Evolutionary conservation across 805 yeast genomes (phyloP), one percentile per base, ranked within the genome.

Genomic region (Starmerella bombicola): DNA sequence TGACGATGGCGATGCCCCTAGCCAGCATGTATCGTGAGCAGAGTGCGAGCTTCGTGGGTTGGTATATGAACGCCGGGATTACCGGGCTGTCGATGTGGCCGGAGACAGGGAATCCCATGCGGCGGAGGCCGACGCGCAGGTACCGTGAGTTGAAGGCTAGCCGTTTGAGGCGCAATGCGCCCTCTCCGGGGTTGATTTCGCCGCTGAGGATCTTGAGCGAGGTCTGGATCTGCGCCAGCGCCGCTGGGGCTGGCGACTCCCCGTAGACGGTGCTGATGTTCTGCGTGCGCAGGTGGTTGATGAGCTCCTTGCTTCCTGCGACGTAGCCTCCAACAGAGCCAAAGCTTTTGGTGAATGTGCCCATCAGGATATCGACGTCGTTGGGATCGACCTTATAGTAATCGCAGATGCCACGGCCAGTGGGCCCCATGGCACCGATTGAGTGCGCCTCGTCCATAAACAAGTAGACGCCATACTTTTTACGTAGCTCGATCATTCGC

Each of bases 281-380:
- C 53, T 74, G 78, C 30, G 80, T 53, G 62, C 86, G 74, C 47
- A 91, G 65, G 53, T 78, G 72, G 53, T 84, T 86, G 37, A 88
- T 78, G 24, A 83, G 63, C 35, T 61, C 64, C 55, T 75, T 70
- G 48, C 69, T 69, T 34, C 80, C 93, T n/a, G 95, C 88, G 48
- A 91, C 66, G 59, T 91, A 91, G 35, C 98, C 99, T 56, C 99
- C 99, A 31, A 97, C 84, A 15, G 98, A 97, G 59, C 99, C 98
- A 60, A 91, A 91, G 1, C 95, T 83, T 63, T 91, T 91, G 38
- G 98, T 93, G 43, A 91, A 73, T 6, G 99, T 91, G 37, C 99
- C 99, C 99, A 91, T 91, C 50, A 91, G 64, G 47, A 91, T 66
- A 63, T 91, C 99, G 42, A 91, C 68, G 33, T 73, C 73, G 10